These are phyloP conservation scores for Penicillium paneum DNA, from an alignment of 2,329 filamentous ascomycete genomes.

Conservation along the genomic window DNA sequence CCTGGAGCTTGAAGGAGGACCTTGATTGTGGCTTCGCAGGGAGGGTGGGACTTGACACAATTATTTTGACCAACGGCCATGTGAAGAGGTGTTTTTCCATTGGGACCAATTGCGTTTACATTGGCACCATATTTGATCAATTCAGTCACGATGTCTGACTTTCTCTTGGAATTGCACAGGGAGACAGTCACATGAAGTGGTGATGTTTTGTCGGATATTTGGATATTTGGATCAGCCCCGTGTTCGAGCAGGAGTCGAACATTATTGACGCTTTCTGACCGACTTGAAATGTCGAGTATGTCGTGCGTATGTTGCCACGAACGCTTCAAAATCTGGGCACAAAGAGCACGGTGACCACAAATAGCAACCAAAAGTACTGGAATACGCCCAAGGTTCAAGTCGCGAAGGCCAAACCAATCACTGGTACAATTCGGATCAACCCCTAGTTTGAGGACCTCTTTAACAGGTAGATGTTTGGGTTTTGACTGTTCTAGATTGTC, in stretches of 20 bases:
- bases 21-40: not conserved
- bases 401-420: accelerated
- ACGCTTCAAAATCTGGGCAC: not conserved
- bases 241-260: not conserved
- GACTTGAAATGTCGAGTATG: not conserved
- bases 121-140: not conserved
- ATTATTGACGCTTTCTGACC: not conserved
- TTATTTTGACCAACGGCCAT: not conserved
- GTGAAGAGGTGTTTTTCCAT: not conserved
- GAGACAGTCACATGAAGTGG: not conserved
- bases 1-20: not conserved
- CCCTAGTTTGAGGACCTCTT: not conserved
- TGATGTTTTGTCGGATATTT: not conserved
- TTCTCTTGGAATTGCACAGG: not conserved
- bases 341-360: not conserved
- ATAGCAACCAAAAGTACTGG: not conserved
- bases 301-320: accelerated
- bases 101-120: not conserved
- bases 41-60: accelerated
- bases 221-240: not conserved
- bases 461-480: not conserved
- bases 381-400: not conserved
- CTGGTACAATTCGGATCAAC: not conserved
- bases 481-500: not conserved
- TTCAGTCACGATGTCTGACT: not conserved